Percentiles rank a stretch among this genome's conserved stretches.
phyloP scores from a whole-genome alignment of 371 early-diverging fungal species.

The Blakeslea trispora region DNA sequence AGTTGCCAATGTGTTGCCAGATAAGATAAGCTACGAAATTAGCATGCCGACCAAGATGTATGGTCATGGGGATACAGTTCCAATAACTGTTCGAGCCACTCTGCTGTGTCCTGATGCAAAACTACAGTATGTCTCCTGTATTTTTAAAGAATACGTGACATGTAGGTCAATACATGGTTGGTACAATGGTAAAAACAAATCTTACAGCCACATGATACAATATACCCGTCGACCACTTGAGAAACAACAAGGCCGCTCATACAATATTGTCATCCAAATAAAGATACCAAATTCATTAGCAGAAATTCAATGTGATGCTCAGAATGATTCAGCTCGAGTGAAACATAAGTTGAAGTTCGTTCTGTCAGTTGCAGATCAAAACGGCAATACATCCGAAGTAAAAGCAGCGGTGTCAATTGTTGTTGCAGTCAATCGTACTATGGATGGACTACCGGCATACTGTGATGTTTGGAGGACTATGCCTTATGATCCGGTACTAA shows the following conservation, averaged over 20 bases:
- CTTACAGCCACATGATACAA: constrained; percentile 37
- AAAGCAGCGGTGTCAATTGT: constrained; percentile 26
- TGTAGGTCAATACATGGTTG: constrained; percentile 32
- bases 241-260: not conserved
- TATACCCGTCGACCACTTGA: constrained; percentile 26
- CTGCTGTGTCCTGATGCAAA: constrained; percentile 14
- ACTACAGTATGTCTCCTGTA: constrained; percentile 30
- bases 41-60: constrained; percentile 32
- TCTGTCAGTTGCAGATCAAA: constrained; percentile 22
- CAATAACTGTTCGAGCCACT: constrained; percentile 19
- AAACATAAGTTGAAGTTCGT: constrained; percentile 31
- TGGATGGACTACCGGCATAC: constrained; percentile 27
- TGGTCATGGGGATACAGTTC: constrained; percentile 31
- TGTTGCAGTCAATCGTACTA: constrained; percentile 21
- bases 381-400: constrained; percentile 30
- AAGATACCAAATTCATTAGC: constrained; percentile 28
- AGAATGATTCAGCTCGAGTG: constrained; percentile 34
- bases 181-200: constrained; percentile 36
- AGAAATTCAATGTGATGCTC: constrained; percentile 35
- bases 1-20: constrained; percentile 31
- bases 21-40: constrained; percentile 35
- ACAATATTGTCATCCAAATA: constrained; percentile 16
- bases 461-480: constrained; percentile 29
- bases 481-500: constrained; percentile 39
- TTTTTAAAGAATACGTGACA: constrained; percentile 48